These are phyloP conservation scores for Cornus controversa DNA, from an alignment of 148 eudicot species.

Conservation along the genomic window DNA sequence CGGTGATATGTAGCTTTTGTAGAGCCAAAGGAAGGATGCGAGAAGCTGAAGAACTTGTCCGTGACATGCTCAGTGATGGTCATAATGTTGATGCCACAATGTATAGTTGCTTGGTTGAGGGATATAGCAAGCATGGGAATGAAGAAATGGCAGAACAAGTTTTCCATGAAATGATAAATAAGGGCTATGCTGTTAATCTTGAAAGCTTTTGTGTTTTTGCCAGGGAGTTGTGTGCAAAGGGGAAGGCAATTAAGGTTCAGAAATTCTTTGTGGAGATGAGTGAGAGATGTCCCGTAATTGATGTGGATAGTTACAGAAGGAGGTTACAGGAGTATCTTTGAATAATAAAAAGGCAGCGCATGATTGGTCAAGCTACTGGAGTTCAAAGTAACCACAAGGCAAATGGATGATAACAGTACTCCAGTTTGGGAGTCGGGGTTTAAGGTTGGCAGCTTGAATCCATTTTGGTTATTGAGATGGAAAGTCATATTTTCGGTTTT, in stretches of 20 bases:
- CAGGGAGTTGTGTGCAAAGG: constrained; percentile 10
- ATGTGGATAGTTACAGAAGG: constrained; percentile 10
- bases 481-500: not conserved
- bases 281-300: not conserved
- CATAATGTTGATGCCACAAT: constrained; percentile 25
- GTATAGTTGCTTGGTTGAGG: constrained; percentile 25
- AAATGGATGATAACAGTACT: too few species aligned
- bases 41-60: constrained; percentile 24
- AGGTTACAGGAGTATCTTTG: not conserved
- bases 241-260: constrained; percentile 20
- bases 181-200: constrained; percentile 12
- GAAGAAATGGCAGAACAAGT: constrained; percentile 17
- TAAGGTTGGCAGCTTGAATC: not conserved
- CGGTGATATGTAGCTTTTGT: constrained; percentile 34
- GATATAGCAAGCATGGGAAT: constrained; percentile 19
- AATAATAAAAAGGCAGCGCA: too few species aligned
- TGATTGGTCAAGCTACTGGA: too few species aligned
- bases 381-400: too few species aligned
- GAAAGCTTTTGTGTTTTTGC: constrained; percentile 18
- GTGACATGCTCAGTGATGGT: constrained; percentile 28
- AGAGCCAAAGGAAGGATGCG: constrained; percentile 24
- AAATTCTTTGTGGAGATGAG: constrained; percentile 20
- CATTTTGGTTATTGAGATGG: not conserved
- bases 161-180: constrained; percentile 28
- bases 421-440: not conserved